Evolutionary conservation across 306 rosid species (phyloP).

Genomic region (Acmispon strigosus): DNA sequence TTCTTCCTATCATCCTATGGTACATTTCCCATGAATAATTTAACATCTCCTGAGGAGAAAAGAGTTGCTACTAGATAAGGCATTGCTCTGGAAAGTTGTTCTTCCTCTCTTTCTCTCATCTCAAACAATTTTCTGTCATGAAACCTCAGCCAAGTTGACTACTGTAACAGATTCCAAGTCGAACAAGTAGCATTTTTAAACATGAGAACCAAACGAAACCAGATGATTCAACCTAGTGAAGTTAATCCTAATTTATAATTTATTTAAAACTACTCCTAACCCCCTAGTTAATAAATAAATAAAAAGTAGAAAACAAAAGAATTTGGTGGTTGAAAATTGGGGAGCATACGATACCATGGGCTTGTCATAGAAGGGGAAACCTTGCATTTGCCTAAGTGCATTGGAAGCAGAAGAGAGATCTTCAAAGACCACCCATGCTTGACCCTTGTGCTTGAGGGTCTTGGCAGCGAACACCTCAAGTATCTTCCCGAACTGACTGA

Average conservation of each 20-base stretch:
- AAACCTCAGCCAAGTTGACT: background rate
- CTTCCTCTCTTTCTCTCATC: background rate
- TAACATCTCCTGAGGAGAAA: background rate
- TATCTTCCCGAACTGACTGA: slow-evolving; percentile 96
- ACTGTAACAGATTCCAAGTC: background rate
- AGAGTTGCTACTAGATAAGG: background rate
- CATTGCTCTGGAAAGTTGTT: background rate
- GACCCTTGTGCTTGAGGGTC: slow-evolving; percentile 93
- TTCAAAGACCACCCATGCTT: slow-evolving; percentile 95
- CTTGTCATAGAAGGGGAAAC: slow-evolving; percentile 94
- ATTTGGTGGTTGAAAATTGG: background rate
- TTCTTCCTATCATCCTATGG: background rate
- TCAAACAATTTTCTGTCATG: background rate
- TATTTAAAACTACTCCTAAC: background rate
- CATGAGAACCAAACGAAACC: background rate
- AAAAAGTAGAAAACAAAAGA: background rate
- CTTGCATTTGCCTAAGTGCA: slow-evolving; percentile 96
- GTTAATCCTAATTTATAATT: background rate
- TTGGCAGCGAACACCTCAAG: slow-evolving; percentile 84
- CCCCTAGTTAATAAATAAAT: background rate
- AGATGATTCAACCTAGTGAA: background rate
- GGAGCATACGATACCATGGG: slow-evolving; percentile 58
- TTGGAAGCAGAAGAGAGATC: slow-evolving; percentile 83
- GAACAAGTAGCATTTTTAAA: background rate
- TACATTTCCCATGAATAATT: background rate